Conservation (phyloP, 2,329 filamentous ascomycete species). For the Fusarium sp. region DNA sequence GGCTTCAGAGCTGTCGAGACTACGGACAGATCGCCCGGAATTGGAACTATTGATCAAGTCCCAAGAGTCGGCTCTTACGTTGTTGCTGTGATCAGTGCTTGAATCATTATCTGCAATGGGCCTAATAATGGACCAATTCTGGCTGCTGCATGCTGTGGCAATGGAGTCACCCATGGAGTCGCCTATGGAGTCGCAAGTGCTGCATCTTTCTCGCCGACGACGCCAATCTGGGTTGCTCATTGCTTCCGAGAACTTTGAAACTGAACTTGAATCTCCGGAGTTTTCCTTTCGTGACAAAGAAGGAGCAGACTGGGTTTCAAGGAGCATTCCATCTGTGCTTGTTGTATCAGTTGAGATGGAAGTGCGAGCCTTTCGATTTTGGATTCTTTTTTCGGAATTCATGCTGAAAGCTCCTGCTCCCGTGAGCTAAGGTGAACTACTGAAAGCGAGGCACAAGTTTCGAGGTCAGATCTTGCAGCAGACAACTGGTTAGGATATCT, state of each 20-base stretch:
- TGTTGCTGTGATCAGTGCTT: not conserved
- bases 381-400: slow-evolving; percentile 15
- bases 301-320: slow-evolving; percentile 17
- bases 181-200: slow-evolving; percentile 12
- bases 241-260: slow-evolving; percentile 47
- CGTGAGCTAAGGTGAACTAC: not conserved
- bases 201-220: slow-evolving; percentile 36
- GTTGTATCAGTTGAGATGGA: slow-evolving; percentile 7
- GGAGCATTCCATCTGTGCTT: slow-evolving; percentile 22
- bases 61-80: not conserved
- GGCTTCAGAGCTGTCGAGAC: slow-evolving; percentile 11
- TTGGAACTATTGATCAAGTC: slow-evolving; percentile 5
- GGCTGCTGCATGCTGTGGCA: slow-evolving; percentile 4
- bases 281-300: slow-evolving; percentile 16
- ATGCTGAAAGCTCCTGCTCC: slow-evolving; percentile 8
- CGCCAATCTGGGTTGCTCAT: slow-evolving; percentile 54
- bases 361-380: slow-evolving; percentile 8
- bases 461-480: not conserved
- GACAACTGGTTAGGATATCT: not conserved
- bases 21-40: slow-evolving; percentile 4
- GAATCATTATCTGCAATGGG: not conserved
- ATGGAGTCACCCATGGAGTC: slow-evolving; percentile 12
- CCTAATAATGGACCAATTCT: not conserved
- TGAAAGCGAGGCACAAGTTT: not conserved
- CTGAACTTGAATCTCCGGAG: slow-evolving; percentile 32